Evolutionary conservation across 1,284 basidiomycete species (phyloP).

Genomic region (Peniophora sp.): DNA sequence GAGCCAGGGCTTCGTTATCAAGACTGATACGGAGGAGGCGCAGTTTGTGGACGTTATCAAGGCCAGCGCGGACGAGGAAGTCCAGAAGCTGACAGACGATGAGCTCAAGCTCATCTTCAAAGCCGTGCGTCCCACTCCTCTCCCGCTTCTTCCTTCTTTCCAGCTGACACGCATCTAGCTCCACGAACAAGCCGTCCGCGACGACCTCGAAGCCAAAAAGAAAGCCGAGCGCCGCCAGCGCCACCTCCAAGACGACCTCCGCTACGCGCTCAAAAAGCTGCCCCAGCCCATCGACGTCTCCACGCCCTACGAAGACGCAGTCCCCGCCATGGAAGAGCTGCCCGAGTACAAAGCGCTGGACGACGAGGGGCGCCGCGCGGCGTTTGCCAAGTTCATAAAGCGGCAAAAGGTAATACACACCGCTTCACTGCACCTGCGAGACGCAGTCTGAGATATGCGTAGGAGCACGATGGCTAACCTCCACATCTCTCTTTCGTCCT

Average conservation of each 20-base stretch:
- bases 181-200: constrained; percentile 61
- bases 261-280: constrained; percentile 91
- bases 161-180: constrained; percentile 38
- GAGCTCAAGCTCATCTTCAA: constrained; percentile 58
- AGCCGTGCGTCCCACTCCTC: constrained; percentile 41
- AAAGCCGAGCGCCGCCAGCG: constrained; percentile 77
- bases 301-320: constrained; percentile 71
- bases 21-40: constrained; percentile 48
- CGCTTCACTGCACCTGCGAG: no score
- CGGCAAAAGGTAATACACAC: constrained; percentile 87
- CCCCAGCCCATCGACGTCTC: constrained; percentile 71
- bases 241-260: constrained; percentile 89
- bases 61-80: constrained; percentile 38
- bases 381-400: constrained; percentile 81
- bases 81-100: constrained; percentile 39
- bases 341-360: constrained; percentile 80
- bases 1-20: constrained; percentile 37
- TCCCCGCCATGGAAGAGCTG: constrained; percentile 71
- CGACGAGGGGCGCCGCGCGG: constrained; percentile 69
- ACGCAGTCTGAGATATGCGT: no score
- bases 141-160: constrained; percentile 2
- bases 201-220: constrained; percentile 73
- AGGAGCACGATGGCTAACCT: no score
- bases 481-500: constrained; percentile 1
- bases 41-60: constrained; percentile 56